Percentiles rank a stretch among this genome's conserved stretches.
Evolutionary conservation across 2,329 filamentous ascomycete species (phyloP).

Genomic region (Dactylellina leptospora): DNA sequence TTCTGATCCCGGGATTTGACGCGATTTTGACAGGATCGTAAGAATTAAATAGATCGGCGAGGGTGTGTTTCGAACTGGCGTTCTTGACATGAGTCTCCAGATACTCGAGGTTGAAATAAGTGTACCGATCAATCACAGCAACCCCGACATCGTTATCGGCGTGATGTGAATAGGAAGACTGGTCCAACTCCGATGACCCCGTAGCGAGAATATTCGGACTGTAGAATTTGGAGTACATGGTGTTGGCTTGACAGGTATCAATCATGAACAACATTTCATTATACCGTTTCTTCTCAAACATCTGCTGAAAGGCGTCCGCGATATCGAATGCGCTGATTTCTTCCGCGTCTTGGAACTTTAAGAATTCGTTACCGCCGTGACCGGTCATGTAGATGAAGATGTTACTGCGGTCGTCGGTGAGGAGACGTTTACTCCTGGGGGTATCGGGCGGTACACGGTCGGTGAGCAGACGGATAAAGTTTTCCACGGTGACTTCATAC

Average conservation of each 20-base stretch:
- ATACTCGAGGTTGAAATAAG: constrained; percentile 98
- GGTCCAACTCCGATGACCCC: constrained; percentile 92
- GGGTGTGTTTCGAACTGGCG: constrained; percentile 83
- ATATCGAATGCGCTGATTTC: constrained; percentile 97
- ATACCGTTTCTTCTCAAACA: constrained; percentile 99
- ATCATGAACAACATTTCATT: constrained; percentile 99
- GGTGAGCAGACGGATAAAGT: constrained; percentile 94
- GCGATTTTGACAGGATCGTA: constrained; percentile 96
- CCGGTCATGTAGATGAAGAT: constrained; percentile 99
- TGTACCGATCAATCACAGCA: constrained; percentile 97
- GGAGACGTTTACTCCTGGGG: constrained; percentile 88
- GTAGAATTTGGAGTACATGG: constrained; percentile 98
- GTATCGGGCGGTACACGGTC: constrained; percentile 95
- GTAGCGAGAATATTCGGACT: constrained; percentile 98
- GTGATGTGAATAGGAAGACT: constrained; percentile 96
- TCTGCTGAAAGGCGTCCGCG: constrained; percentile 96
- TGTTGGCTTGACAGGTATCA: constrained; percentile 98
- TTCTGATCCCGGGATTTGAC: constrained; percentile 87
- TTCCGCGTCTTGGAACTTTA: constrained; percentile 98
- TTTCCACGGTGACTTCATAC: constrained; percentile 98
- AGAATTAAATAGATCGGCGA: constrained; percentile 94
- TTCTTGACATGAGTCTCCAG: constrained; percentile 89
- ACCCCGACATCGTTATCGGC: constrained; percentile 98
- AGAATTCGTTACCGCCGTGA: constrained; percentile 94
- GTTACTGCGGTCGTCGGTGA: constrained; percentile 95